Evolutionary conservation across 129 eudicot genomes (phyloP).

Genomic region (Mikania micrantha): DNA sequence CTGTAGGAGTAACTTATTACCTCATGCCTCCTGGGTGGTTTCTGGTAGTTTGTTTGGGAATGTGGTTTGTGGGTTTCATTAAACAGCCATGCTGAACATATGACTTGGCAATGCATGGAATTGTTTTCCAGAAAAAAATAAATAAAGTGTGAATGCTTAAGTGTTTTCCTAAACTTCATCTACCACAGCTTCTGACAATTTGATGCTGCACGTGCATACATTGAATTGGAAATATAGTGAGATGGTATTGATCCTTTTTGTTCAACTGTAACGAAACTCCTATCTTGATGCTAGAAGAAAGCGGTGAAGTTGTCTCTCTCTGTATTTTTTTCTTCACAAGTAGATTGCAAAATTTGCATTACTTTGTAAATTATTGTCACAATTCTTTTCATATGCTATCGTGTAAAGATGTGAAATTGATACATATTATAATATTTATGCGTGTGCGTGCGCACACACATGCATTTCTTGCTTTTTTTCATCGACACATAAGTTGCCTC

Average conservation of each 20-base stretch:
- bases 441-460: no score
- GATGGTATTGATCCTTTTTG: constrained; percentile 22
- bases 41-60: constrained; percentile 7
- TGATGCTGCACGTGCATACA: constrained; percentile 26
- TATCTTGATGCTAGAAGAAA: constrained; percentile 18
- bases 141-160: constrained; percentile 16
- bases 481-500: background rate
- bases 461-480: background rate
- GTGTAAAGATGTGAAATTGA: background rate
- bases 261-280: constrained; percentile 19
- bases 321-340: background rate
- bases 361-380: constrained; percentile 11
- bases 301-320: constrained; percentile 14
- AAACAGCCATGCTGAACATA: constrained; percentile 16
- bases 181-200: constrained; percentile 35
- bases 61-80: constrained; percentile 17
- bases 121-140: constrained; percentile 10
- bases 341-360: constrained; percentile 15
- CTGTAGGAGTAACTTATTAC: no score
- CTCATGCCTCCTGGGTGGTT: no score
- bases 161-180: constrained; percentile 37
- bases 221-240: constrained; percentile 26
- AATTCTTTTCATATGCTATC: background rate
- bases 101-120: constrained; percentile 14
- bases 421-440: background rate